phyloP scores from a whole-genome alignment of 1,284 basidiomycete genomes.

The Trichosporon asahii region DNA sequence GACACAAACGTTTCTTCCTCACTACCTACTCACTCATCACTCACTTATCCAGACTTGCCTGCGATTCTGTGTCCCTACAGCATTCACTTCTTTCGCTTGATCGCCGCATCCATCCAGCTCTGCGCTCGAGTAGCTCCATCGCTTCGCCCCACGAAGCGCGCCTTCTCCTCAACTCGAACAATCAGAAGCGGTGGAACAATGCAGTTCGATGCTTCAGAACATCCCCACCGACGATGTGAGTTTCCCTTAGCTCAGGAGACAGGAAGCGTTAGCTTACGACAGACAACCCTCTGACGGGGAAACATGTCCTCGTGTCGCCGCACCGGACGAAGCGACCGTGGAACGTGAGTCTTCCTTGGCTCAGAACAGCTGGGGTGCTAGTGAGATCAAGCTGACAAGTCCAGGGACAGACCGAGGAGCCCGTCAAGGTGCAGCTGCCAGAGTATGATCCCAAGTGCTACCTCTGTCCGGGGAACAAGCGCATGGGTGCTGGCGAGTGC shows the following conservation, averaged over 20 bases:
- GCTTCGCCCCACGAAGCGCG: too few species aligned
- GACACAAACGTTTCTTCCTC: neutral
- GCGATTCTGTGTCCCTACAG: too few species aligned
- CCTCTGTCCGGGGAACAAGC: constrained; percentile 81
- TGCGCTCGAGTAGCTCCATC: too few species aligned
- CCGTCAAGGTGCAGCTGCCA: constrained; percentile 59
- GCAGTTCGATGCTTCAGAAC: constrained; percentile 45
- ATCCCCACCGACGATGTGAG: constrained; percentile 48
- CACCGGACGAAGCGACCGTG: constrained; percentile 58
- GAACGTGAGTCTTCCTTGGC: constrained; percentile 33
- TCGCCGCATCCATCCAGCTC: neutral
- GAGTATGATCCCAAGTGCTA: constrained; percentile 77
- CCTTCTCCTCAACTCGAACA: too few species aligned
- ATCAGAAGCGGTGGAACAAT: too few species aligned
- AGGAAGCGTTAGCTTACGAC: constrained; percentile 14
- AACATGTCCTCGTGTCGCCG: constrained; percentile 74
- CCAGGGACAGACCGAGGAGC: constrained; percentile 75
- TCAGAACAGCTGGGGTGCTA: neutral
- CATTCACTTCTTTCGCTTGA: neutral
- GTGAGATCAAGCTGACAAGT: constrained; percentile 53
- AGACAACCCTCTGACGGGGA: constrained; percentile 52
- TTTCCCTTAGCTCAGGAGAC: too few species aligned
- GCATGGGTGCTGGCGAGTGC: constrained; percentile 64
- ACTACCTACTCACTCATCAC: neutral
- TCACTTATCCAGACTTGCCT: too few species aligned